phyloP scores from a whole-genome alignment of 2,329 filamentous ascomycete species.

The Bipolaris zeicola region DNA sequence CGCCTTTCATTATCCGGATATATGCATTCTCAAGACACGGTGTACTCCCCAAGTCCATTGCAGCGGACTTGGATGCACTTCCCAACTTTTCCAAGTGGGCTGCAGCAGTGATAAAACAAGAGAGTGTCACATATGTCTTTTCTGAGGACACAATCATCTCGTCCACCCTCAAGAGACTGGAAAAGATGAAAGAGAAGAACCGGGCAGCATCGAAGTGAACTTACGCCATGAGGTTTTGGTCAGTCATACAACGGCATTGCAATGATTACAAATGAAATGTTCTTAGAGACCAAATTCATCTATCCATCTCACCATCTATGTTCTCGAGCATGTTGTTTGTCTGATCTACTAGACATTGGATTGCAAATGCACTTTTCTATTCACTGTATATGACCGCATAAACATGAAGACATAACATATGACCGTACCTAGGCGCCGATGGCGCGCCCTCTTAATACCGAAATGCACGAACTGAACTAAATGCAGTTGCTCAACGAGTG shows the following conservation, averaged over 20 bases:
- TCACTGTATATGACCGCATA: conserved; percentile 20
- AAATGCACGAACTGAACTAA: conserved; percentile 5
- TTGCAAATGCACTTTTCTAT: conserved; percentile 6
- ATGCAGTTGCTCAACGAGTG: conserved; percentile 15
- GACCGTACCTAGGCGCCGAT: conserved; percentile 8
- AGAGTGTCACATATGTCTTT: conserved; percentile 64
- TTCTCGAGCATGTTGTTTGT: conserved; percentile 7
- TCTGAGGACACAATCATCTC: conserved; percentile 35
- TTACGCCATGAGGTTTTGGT: not conserved
- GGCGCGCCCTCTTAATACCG: conserved; percentile 4
- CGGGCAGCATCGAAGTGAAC: conserved; percentile 27
- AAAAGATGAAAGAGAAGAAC: conserved; percentile 32
- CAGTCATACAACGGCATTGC: not conserved
- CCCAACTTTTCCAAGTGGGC: conserved; percentile 74
- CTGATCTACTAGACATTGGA: not conserved
- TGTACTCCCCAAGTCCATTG: conserved; percentile 59
- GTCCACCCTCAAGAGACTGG: conserved; percentile 29
- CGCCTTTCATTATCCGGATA: conserved; percentile 69
- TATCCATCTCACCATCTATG: conserved; percentile 8
- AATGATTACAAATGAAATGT: not conserved
- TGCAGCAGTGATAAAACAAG: conserved; percentile 62
- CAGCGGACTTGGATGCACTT: conserved; percentile 58
- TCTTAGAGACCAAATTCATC: not conserved
- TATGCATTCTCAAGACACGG: conserved; percentile 60
- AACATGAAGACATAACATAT: conserved; percentile 10